Percentiles rank a stretch among this genome's conserved stretches.
These are phyloP conservation scores for Lenwebbia sp. DNA, from an alignment of 345 rosid genomes.

Conservation along the genomic window DNA sequence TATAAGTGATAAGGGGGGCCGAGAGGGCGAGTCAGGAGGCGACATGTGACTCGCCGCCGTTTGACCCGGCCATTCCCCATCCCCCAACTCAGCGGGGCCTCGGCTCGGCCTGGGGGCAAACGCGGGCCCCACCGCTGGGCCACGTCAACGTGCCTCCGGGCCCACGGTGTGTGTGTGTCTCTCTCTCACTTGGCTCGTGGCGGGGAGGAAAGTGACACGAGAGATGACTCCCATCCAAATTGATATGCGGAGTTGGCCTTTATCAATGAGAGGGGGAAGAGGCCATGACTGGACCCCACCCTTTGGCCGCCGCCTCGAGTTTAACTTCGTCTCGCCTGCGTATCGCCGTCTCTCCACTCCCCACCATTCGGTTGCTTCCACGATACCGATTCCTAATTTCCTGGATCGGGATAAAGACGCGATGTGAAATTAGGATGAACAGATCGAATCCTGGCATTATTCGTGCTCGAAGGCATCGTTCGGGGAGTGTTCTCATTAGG, in stretches of 20 bases:
- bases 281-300: background rate
- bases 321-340: background rate
- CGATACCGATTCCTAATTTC: background rate
- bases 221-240: background rate
- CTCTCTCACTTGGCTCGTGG: background rate
- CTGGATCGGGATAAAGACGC: too few species aligned
- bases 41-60: background rate
- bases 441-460: background rate
- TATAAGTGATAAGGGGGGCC: background rate
- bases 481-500: too few species aligned
- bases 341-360: background rate
- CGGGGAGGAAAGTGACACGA: background rate
- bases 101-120: too few species aligned
- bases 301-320: background rate
- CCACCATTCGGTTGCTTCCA: background rate
- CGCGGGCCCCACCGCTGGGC: constrained; percentile 4
- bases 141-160: constrained; percentile 4
- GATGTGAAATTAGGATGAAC: background rate
- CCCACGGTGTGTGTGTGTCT: background rate
- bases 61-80: background rate
- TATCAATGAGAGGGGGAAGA: background rate
- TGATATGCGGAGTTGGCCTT: background rate
- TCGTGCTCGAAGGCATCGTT: too few species aligned
- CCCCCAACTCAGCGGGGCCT: background rate
- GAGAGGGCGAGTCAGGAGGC: background rate